phyloP scores from a whole-genome alignment of 1,284 basidiomycete genomes.

The Trichosporon sp. region DNA sequence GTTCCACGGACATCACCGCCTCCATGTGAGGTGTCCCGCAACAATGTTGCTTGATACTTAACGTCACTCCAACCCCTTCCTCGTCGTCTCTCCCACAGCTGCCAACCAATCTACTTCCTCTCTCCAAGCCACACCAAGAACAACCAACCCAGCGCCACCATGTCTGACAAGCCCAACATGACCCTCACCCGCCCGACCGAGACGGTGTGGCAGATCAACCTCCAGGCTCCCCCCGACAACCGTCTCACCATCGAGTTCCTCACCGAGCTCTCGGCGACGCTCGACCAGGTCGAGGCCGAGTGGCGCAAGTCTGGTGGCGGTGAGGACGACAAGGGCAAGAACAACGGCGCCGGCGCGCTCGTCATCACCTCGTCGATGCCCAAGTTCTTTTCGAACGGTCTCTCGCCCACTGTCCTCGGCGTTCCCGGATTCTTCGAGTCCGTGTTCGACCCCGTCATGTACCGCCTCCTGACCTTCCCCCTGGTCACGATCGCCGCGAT shows the following conservation, averaged over 20 bases:
- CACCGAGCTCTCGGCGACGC: conserved; percentile 57
- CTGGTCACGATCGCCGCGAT: conserved; percentile 75
- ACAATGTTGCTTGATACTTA: background rate
- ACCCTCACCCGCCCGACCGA: conserved; percentile 42
- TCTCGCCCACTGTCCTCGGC: conserved; percentile 65
- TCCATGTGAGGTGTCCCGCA: background rate
- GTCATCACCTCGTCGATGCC: conserved; percentile 74
- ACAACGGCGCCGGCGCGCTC: conserved; percentile 64
- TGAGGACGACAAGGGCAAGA: conserved; percentile 51
- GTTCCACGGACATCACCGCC: background rate
- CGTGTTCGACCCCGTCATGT: conserved; percentile 52
- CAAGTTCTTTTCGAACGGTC: conserved; percentile 88
- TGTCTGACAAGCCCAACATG: conserved; percentile 27
- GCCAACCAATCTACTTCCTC: background rate
- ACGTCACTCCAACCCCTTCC: background rate
- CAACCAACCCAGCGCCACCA: background rate
- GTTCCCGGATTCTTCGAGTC: conserved; percentile 72
- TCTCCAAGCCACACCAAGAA: background rate
- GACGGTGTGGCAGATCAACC: conserved; percentile 49
- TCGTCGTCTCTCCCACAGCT: background rate
- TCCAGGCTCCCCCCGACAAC: conserved; percentile 55
- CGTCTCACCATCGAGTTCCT: conserved; percentile 58
- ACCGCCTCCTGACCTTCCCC: conserved; percentile 56
- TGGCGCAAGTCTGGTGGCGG: conserved; percentile 67
- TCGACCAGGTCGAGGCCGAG: conserved; percentile 74